Base-by-base conservation (phyloP, 331 rosid genomes). In the Erythrophleum ivorense region DNA sequence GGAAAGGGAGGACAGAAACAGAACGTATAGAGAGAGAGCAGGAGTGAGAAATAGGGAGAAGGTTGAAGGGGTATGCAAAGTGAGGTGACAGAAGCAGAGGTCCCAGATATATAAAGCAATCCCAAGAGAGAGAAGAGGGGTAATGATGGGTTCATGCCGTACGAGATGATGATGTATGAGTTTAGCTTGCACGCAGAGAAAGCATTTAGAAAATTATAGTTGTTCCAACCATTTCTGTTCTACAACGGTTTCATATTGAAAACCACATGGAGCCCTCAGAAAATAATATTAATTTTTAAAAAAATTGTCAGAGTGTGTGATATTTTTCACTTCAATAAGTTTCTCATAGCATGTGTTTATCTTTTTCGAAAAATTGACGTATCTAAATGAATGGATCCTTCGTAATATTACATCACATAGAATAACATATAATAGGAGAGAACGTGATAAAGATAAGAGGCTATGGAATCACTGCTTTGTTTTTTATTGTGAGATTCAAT, bases 111-210 rank as follows among this genome's bases (percentile, higher is more conserved):
- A 87, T 85, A 87, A 80, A 78, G 90, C 80, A 75, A 88, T 34
- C 79, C 70, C 52, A 33, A 66, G 76, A 62, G 64, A 59, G 70
- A 79, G 66, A 82, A 41, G 67, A 60, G 53, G 38, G 48, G 43
- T 60, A 78, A 85, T 87, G 78, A 86, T 83, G 81, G 36, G 73
- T 24, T 43, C 52, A 41, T 75, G 82, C 75, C 86, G 89, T 87
- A 85, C 80, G 64, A 70, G 84, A 57, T 34, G 40, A 43, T 45
- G 85, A 74, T 58, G 71, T 77, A 76, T 79, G 82, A 78, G 60
- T 83, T 69, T 76, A 55, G 84, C 94, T 85, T 88, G 89, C 92
- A 85, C 86, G 88, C 94, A 85, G 88, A 88, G 85, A 86, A 82
- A 87, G 77, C 79, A 82, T 63, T 84, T 74, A n/a, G 66, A 76